Evolutionary conservation across 345 rosid genomes (phyloP).

Genomic region (Chamaenerion angustifolium): DNA sequence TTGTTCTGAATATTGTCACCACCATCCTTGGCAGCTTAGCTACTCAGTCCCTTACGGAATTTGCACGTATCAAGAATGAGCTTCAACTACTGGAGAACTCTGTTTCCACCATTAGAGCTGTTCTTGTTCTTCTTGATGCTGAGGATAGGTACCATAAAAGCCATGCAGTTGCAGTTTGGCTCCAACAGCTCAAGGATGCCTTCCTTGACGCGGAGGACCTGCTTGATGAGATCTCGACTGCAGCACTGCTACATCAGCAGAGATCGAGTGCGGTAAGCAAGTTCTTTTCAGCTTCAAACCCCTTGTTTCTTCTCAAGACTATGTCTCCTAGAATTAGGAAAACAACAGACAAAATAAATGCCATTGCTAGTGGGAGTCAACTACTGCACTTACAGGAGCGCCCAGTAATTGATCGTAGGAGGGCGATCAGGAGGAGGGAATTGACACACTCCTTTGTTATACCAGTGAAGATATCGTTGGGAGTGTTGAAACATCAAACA

Average conservation of each 20-base stretch:
- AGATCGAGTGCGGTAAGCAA: not conserved
- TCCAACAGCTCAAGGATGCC: constrained; percentile 11
- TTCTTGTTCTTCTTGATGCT: constrained; percentile 12
- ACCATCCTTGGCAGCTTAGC: not conserved
- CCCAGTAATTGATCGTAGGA: not conserved
- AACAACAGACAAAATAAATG: not conserved
- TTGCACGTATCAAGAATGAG: not conserved
- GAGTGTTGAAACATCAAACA: no score
- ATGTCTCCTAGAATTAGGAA: not conserved
- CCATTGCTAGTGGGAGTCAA: not conserved
- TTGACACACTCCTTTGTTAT: constrained; percentile 2
- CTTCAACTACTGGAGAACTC: not conserved
- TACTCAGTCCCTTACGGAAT: not conserved
- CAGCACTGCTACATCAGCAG: not conserved
- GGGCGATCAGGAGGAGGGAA: not conserved
- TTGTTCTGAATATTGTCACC: not conserved
- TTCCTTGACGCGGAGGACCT: constrained; percentile 22
- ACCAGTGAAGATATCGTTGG: not conserved
- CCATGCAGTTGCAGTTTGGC: constrained; percentile 12
- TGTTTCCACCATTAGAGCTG: not conserved
- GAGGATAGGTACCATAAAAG: constrained; percentile 1
- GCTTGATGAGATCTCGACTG: constrained; percentile 17
- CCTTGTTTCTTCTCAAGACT: not conserved
- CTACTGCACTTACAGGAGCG: not conserved
- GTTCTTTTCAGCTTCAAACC: constrained; percentile 4